Evolutionary conservation across 352 stramenopile genomes (phyloP).

Genomic region (Phytophthora melonis): DNA sequence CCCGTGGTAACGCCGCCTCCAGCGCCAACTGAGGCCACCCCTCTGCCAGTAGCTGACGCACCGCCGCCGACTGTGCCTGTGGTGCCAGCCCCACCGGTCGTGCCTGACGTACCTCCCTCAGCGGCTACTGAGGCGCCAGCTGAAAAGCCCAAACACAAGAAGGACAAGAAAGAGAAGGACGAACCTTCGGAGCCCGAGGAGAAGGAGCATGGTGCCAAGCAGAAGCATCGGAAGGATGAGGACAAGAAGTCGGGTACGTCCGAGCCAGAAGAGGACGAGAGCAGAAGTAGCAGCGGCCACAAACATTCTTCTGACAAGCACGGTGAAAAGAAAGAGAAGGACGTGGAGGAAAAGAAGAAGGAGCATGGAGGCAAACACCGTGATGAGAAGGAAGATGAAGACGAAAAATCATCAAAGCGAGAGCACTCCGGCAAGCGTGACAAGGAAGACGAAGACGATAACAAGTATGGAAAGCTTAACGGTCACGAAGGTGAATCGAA

Average conservation of each 20-base stretch:
- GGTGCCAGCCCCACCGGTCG: slow-evolving; percentile 11
- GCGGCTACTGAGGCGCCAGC: slow-evolving; percentile 11
- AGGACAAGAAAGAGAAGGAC: slow-evolving; percentile 28
- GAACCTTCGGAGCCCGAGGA: slow-evolving; percentile 14
- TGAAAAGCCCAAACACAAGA: slow-evolving; percentile 30
- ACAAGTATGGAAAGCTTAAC: slow-evolving; percentile 14
- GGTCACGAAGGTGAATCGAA: slow-evolving; percentile 10
- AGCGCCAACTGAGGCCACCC: slow-evolving; percentile 8
- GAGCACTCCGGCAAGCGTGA: slow-evolving; percentile 2
- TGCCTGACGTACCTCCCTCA: slow-evolving; percentile 10
- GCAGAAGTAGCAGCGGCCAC: slow-evolving; percentile 3
- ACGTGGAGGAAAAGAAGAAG: slow-evolving; percentile 21
- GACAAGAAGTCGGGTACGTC: slow-evolving; percentile 22
- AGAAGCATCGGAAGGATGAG: slow-evolving; percentile 20
- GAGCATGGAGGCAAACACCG: slow-evolving; percentile 1
- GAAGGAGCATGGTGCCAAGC: slow-evolving; percentile 8
- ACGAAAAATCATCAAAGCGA: slow-evolving; percentile 6
- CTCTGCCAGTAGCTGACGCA: background rate
- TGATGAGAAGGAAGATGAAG: slow-evolving; percentile 19
- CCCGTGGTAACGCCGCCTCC: slow-evolving; percentile 9
- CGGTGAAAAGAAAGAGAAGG: slow-evolving; percentile 8
- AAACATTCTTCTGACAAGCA: slow-evolving; percentile 25
- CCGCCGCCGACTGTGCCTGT: slow-evolving; percentile 13
- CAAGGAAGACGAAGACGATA: slow-evolving; percentile 10
- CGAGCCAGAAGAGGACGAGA: slow-evolving; percentile 12